These are phyloP conservation scores for Brettanomyces naardenensis DNA, from an alignment of 805 yeast species.

Conservation along the genomic window DNA sequence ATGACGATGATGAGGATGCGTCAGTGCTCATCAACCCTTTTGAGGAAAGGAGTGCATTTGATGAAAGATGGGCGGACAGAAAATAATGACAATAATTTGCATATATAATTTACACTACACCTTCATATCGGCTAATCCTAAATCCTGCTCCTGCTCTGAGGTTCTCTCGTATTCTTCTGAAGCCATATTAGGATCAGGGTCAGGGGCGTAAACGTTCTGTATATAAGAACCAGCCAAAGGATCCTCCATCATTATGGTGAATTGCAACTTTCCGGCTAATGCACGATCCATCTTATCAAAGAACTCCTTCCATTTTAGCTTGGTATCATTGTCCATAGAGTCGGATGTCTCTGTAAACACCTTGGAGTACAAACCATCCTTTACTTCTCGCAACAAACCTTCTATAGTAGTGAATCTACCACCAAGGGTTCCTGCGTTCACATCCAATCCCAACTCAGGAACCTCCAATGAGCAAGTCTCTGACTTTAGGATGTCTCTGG, in stretches of 20 bases:
- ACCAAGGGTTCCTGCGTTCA: slow-evolving; percentile 94
- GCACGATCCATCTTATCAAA: slow-evolving; percentile 71
- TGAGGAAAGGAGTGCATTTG: background rate
- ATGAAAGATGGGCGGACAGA: background rate
- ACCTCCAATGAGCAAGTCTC: slow-evolving; percentile 83
- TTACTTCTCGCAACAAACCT: slow-evolving; percentile 83
- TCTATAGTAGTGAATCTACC: slow-evolving; percentile 97
- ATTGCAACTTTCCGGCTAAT: slow-evolving; percentile 68
- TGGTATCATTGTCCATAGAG: slow-evolving; percentile 77
- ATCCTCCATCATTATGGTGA: slow-evolving; percentile 86
- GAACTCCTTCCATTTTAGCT: slow-evolving; percentile 75
- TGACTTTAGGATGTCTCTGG: slow-evolving; percentile 89
- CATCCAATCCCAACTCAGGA: slow-evolving; percentile 85
- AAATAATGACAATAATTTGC: background rate
- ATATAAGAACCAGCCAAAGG: slow-evolving; percentile 93
- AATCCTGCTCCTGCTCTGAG: slow-evolving; percentile 79
- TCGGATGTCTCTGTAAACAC: slow-evolving; percentile 84
- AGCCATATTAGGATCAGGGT: slow-evolving; percentile 91
- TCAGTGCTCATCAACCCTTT: no score
- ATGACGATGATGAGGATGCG: background rate
- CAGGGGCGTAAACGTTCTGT: slow-evolving; percentile 99
- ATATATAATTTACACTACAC: background rate
- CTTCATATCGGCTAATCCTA: slow-evolving; percentile 62
- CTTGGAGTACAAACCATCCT: slow-evolving; percentile 79
- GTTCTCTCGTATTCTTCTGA: slow-evolving; percentile 90